These are phyloP conservation scores for Gossypium raimondii DNA, from an alignment of 345 rosid genomes.

Conservation along the genomic window DNA sequence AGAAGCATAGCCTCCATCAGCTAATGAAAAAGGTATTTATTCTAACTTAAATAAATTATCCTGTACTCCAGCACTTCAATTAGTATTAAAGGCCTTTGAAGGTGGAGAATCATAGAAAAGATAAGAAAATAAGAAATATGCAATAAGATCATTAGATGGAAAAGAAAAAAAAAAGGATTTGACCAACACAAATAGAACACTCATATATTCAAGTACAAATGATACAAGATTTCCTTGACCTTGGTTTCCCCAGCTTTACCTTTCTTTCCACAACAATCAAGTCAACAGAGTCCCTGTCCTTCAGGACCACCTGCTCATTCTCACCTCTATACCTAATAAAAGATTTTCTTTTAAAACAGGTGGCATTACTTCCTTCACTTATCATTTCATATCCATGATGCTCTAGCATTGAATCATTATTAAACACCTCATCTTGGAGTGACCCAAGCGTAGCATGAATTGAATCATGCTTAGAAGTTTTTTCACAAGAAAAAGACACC, in stretches of 20 bases:
- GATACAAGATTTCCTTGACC: slow-evolving; percentile 21
- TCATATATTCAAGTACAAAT: slow-evolving; percentile 26
- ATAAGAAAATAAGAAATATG: slow-evolving; percentile 2
- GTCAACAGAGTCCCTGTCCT: slow-evolving; percentile 39
- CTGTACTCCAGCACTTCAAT: background rate
- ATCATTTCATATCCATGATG: slow-evolving; percentile 16
- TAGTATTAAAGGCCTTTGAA: slow-evolving; percentile 1
- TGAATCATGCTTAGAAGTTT: slow-evolving; percentile 24
- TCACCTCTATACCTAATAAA: slow-evolving; percentile 30
- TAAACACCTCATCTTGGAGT: slow-evolving; percentile 14
- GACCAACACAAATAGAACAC: slow-evolving; percentile 22
- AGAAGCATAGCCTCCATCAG: background rate
- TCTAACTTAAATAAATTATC: slow-evolving; percentile 1
- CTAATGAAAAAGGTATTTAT: background rate
- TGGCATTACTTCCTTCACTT: slow-evolving; percentile 27
- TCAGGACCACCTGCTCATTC: slow-evolving; percentile 27
- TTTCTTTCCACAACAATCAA: slow-evolving; percentile 44
- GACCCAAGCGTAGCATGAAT: slow-evolving; percentile 17
- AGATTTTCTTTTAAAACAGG: slow-evolving; percentile 23
- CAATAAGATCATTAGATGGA: slow-evolving; percentile 9
- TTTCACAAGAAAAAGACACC: slow-evolving; percentile 19
- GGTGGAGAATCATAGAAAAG: background rate
- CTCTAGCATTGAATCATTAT: slow-evolving; percentile 20
- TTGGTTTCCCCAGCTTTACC: slow-evolving; percentile 50
- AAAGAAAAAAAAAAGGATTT: slow-evolving; percentile 9